Evolutionary conservation across 495 filamentous ascomycete genomes (phyloP).

Genomic region (Terfezia boudieri): DNA sequence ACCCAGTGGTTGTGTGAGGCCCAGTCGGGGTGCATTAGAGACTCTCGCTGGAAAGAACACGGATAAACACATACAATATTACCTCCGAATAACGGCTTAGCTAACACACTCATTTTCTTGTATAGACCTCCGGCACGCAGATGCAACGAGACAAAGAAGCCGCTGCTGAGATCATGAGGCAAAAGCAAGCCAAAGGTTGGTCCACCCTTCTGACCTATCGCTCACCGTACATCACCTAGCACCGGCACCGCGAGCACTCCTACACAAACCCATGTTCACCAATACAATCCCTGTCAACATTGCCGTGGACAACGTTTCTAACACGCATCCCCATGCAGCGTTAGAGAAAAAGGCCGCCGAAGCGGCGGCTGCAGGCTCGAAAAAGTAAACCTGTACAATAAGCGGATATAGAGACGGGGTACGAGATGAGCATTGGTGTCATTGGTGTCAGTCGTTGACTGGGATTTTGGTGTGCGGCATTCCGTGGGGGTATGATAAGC

Average conservation of each 20-base stretch:
- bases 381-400: too few relatives aligned
- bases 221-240: not conserved
- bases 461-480: too few relatives aligned
- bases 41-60: too few relatives aligned
- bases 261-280: not conserved
- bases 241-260: not conserved
- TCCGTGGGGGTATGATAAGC: too few relatives aligned
- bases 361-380: not conserved
- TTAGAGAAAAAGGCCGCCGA: not conserved
- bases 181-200: conserved; percentile 69
- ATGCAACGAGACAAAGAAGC: conserved; percentile 51
- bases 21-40: too few relatives aligned
- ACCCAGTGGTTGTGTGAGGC: too few relatives aligned
- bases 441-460: too few relatives aligned
- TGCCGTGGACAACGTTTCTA: not conserved
- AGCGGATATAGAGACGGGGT: too few relatives aligned
- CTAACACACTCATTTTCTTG: not conserved
- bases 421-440: too few relatives aligned
- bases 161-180: conserved; percentile 62
- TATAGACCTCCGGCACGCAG: conserved; percentile 33
- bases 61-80: not conserved
- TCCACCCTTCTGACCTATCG: not conserved
- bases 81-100: not conserved
- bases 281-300: not conserved
- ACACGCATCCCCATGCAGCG: not conserved